Evolutionary conservation across 345 rosid genomes (phyloP).

Genomic region (Cardamine chenopodiifolia): DNA sequence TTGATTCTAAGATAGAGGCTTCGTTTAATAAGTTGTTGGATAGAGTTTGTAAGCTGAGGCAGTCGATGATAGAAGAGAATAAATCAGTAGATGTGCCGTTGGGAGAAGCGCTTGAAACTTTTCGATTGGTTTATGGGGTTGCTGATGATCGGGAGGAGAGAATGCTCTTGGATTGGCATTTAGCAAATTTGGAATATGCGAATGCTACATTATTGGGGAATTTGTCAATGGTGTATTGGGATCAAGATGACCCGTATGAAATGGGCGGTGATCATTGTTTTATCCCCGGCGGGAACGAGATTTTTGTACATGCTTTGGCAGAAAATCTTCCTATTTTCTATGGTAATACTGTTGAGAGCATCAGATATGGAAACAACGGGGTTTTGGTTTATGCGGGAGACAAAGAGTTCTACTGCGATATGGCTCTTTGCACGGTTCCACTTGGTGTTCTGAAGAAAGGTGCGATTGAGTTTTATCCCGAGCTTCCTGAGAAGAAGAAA

Average conservation of each 20-base stretch:
- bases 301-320: constrained; percentile 81
- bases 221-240: constrained; percentile 95
- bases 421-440: constrained; percentile 90
- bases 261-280: constrained; percentile 99
- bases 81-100: constrained; percentile 80
- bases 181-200: constrained; percentile 90
- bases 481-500: constrained; percentile 80
- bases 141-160: constrained; percentile 80
- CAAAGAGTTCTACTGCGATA: constrained; percentile 78
- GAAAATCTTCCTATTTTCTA: constrained; percentile 87
- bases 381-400: constrained; percentile 70
- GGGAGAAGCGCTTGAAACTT: constrained; percentile 88
- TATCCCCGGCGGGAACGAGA: constrained; percentile 90
- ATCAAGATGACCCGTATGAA: constrained; percentile 98
- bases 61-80: constrained; percentile 91
- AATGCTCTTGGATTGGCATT: constrained; percentile 93
- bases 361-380: constrained; percentile 81
- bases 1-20: constrained; percentile 80
- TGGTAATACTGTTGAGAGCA: constrained; percentile 66
- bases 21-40: constrained; percentile 85
- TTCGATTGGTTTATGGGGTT: constrained; percentile 72
- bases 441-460: constrained; percentile 86
- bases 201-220: constrained; percentile 89
- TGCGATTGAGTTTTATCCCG: constrained; percentile 72
- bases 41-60: constrained; percentile 95